Evolutionary conservation across 441 rosid genomes (phyloP).

Genomic region (Syzygium malaccense): DNA sequence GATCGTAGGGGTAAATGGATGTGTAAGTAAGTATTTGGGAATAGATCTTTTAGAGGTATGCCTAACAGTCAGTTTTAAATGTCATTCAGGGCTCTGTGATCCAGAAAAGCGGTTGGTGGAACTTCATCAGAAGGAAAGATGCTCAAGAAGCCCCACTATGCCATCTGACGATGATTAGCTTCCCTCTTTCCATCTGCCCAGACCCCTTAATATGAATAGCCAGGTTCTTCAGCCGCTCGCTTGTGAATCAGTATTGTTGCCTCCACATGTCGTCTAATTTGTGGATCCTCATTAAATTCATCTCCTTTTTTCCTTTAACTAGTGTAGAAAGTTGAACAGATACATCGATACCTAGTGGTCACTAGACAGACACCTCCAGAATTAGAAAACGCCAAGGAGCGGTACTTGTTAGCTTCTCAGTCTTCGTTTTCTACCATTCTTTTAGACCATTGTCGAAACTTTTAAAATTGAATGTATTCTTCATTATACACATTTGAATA

Average conservation of each 20-base stretch:
- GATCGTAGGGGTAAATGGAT: neutral
- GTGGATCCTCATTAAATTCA: neutral
- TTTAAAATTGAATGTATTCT: neutral
- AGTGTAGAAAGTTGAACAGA: neutral
- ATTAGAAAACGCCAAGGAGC: neutral
- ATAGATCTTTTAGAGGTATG: neutral
- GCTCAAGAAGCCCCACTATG: slow-evolving; percentile 79
- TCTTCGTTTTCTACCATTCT: neutral
- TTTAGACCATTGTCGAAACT: neutral
- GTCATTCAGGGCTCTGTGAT: slow-evolving; percentile 61
- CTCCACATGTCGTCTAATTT: neutral
- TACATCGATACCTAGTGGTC: neutral
- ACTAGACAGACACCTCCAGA: neutral
- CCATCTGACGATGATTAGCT: slow-evolving; percentile 43
- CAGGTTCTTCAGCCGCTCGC: neutral
- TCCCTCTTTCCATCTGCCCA: neutral
- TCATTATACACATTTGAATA: neutral
- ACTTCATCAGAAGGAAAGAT: slow-evolving; percentile 67
- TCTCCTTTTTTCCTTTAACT: neutral
- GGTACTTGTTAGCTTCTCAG: neutral
- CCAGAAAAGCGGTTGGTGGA: slow-evolving; percentile 75
- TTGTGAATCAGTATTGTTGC: neutral
- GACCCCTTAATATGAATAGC: neutral
- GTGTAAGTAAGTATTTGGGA: neutral
- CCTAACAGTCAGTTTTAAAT: neutral